Conservation (phyloP, 306 rosid species). For the Dalbergia cochinchinensis region DNA sequence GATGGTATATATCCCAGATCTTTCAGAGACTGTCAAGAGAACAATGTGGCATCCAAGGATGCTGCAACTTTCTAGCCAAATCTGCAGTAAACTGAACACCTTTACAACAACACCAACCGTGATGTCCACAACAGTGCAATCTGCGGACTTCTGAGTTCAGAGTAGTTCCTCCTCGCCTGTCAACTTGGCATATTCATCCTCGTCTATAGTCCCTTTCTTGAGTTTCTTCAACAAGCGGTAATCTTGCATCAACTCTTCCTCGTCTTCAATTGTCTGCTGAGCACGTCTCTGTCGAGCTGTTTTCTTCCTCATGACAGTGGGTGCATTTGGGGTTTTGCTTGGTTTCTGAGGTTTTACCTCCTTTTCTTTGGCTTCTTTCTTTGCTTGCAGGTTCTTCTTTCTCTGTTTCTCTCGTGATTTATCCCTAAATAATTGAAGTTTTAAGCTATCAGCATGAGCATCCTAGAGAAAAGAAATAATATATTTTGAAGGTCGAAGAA, state of each 20-base stretch:
- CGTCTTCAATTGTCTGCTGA: slow-evolving; percentile 81
- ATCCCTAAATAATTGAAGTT: slow-evolving; percentile 62
- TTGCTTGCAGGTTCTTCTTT: slow-evolving; percentile 72
- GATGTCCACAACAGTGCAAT: slow-evolving; percentile 28
- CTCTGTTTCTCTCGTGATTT: slow-evolving; percentile 93
- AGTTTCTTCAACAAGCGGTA: slow-evolving; percentile 87
- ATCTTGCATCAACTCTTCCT: slow-evolving; percentile 78
- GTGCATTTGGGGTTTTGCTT: slow-evolving; percentile 52
- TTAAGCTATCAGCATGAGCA: slow-evolving; percentile 37
- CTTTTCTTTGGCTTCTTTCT: slow-evolving; percentile 78
- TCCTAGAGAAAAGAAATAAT: slow-evolving; percentile 6
- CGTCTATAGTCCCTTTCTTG: slow-evolving; percentile 82
- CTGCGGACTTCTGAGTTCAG: slow-evolving; percentile 44
- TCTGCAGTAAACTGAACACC: not conserved
- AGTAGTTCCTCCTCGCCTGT: slow-evolving; percentile 88
- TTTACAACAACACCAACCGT: slow-evolving; percentile 30
- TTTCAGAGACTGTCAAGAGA: slow-evolving; percentile 32
- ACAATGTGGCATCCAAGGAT: slow-evolving; percentile 35
- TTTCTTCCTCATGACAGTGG: slow-evolving; percentile 67
- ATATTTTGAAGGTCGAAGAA: not conserved
- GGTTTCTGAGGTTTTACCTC: slow-evolving; percentile 62
- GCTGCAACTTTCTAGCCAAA: slow-evolving; percentile 3
- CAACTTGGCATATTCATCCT: slow-evolving; percentile 75
- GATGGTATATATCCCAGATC: slow-evolving; percentile 33
- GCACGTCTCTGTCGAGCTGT: slow-evolving; percentile 93